Conservation (phyloP, 2,329 filamentous ascomycete species). For the Colletotrichum zoysiae region DNA sequence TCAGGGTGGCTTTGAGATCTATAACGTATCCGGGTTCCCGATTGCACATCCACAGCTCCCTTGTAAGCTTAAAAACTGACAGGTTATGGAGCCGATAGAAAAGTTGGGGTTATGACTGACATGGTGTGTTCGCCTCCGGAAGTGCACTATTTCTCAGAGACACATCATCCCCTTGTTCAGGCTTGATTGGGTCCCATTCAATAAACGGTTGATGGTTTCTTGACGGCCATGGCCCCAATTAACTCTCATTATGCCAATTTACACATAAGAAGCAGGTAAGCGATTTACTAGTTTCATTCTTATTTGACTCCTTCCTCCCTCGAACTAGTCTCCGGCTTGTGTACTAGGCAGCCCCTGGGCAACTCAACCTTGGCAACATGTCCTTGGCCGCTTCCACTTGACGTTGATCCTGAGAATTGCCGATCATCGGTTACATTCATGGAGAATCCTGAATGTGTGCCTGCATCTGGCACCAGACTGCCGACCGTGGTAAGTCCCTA, state of each 20-base stretch:
- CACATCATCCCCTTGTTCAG: background rate
- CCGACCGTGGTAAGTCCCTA: conserved; percentile 5
- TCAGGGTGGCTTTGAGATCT: background rate
- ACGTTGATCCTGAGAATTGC: conserved; percentile 8
- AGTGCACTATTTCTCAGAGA: conserved; percentile 11
- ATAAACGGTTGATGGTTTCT: background rate
- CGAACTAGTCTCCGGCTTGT: conserved; percentile 35
- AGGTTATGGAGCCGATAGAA: background rate
- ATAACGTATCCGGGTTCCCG: background rate
- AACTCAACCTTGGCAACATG: background rate
- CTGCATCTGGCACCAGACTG: background rate
- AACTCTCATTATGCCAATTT: no score
- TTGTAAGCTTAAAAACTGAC: background rate
- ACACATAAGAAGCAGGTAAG: background rate
- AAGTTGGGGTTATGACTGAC: conserved; percentile 9
- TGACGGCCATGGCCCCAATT: background rate
- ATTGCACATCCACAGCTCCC: background rate
- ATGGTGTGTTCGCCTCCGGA: background rate
- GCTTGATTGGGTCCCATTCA: background rate
- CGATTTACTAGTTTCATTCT: conserved; percentile 12
- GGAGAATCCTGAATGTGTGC: background rate
- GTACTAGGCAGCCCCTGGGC: conserved; percentile 28
- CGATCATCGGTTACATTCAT: conserved; percentile 3
- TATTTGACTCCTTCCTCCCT: conserved; percentile 36
- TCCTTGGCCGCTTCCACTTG: conserved; percentile 16